Percentiles rank a stretch among this genome's conserved stretches.
These are phyloP conservation scores for Penicillium oxalicum DNA, from an alignment of 2,329 filamentous ascomycete species.

Conservation along the genomic window DNA sequence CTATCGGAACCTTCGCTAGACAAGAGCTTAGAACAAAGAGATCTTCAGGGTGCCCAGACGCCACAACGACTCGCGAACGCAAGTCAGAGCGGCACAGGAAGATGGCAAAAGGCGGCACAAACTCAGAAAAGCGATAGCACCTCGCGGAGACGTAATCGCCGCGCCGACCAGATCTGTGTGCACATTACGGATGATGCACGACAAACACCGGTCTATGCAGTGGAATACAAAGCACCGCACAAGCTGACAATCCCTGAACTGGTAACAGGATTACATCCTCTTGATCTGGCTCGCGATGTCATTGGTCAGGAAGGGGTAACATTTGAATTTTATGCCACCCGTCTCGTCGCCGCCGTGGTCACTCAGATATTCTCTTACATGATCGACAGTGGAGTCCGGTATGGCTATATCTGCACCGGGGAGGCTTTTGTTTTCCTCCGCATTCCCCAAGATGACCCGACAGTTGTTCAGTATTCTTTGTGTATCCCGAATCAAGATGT, in stretches of 20 bases:
- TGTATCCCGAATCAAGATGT: slow-evolving; percentile 24
- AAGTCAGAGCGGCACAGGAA: slow-evolving; percentile 12
- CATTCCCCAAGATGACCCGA: slow-evolving; percentile 17
- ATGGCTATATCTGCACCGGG: slow-evolving; percentile 28
- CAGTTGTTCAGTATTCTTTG: slow-evolving; percentile 21
- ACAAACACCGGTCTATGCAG: slow-evolving; percentile 18
- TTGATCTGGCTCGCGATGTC: slow-evolving; percentile 20
- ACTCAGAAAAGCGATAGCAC: slow-evolving; percentile 9
- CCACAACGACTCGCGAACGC: slow-evolving; percentile 5
- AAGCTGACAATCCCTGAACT: slow-evolving; percentile 21
- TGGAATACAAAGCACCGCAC: slow-evolving; percentile 26
- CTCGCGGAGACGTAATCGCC: slow-evolving; percentile 15
- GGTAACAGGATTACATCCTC: slow-evolving; percentile 21
- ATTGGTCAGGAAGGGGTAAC: slow-evolving; percentile 21
- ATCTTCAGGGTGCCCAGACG: slow-evolving; percentile 8
- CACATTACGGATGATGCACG: slow-evolving; percentile 15
- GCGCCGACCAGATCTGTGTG: slow-evolving; percentile 23
- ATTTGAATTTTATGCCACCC: slow-evolving; percentile 21
- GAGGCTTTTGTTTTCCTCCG: slow-evolving; percentile 29
- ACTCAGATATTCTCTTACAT: slow-evolving; percentile 30
- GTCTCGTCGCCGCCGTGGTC: slow-evolving; percentile 22
- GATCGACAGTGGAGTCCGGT: slow-evolving; percentile 17
- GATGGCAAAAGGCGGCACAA: slow-evolving; percentile 4
- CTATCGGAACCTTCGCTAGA: slow-evolving; percentile 12
- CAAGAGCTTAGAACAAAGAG: slow-evolving; percentile 16